A percentile compares a stretch with the other conserved stretches of the same genome.
phyloP scores from a whole-genome alignment of 176 grass and related monocot genomes.

The Saccharum spontaneum region DNA sequence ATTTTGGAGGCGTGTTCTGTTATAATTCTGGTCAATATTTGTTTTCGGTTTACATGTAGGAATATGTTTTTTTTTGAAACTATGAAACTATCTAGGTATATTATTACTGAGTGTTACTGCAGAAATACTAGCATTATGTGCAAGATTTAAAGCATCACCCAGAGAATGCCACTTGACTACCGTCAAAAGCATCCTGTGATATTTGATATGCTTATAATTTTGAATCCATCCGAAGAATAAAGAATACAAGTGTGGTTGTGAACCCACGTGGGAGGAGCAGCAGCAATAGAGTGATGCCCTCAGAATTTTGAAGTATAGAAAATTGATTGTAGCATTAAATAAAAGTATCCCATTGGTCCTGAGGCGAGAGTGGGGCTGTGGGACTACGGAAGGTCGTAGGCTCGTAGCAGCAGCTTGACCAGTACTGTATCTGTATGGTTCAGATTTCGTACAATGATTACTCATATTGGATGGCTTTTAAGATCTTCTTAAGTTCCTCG shows the following conservation, averaged over 20 bases:
- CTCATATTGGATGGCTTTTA: not conserved
- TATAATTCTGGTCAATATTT: not conserved
- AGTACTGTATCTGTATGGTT: slow-evolving; percentile 13
- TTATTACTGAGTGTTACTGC: not conserved
- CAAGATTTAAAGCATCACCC: not conserved
- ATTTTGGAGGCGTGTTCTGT: not conserved
- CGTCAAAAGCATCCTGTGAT: not conserved
- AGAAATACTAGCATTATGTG: not conserved
- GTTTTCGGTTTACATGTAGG: not conserved
- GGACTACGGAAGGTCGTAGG: not conserved
- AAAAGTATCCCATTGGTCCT: not conserved
- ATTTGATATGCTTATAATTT: slow-evolving; percentile 3
- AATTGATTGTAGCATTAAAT: slow-evolving; percentile 21
- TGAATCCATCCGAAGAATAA: not conserved
- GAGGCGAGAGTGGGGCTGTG: not conserved
- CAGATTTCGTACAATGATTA: not conserved
- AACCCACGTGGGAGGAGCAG: not conserved
- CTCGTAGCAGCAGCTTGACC: not conserved
- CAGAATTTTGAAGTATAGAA: not conserved
- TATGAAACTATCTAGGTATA: not conserved
- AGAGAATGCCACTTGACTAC: not conserved
- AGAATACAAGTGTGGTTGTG: not conserved
- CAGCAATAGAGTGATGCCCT: not conserved
- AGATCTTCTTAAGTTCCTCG: not conserved
- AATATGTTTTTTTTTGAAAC: not conserved